phyloP scores from a whole-genome alignment of 352 stramenopile genomes.

The Blastocystis sp. region DNA sequence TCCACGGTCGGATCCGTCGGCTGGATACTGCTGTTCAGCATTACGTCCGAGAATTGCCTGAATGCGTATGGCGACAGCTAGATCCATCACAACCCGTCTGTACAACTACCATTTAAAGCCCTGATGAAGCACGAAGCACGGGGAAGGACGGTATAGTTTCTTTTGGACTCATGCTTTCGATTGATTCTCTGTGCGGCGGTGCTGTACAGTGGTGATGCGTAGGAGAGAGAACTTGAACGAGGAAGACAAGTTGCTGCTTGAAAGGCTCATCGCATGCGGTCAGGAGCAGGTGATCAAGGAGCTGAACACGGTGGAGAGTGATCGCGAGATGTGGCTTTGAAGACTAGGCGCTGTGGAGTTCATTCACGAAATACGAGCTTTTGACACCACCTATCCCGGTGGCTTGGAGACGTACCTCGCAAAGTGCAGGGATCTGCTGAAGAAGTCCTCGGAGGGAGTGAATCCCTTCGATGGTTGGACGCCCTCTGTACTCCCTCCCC shows the following conservation, averaged over 20 bases:
- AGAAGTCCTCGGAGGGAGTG: conserved; percentile 73
- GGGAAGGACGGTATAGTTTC: not conserved
- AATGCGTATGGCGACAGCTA: no score
- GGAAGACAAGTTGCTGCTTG: conserved; percentile 8
- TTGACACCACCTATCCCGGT: conserved; percentile 75
- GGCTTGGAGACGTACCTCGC: conserved; percentile 75
- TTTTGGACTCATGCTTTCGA: not conserved
- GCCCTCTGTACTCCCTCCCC: conserved; percentile 68
- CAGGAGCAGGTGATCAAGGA: conserved; percentile 42
- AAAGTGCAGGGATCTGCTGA: conserved; percentile 75
- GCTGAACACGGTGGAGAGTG: conserved; percentile 14
- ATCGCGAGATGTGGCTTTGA: not conserved
- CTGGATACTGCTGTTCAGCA: not conserved
- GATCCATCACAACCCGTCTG: no score
- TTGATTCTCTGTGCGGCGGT: conserved; percentile 6
- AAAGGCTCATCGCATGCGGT: conserved; percentile 29
- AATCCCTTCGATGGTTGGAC: conserved; percentile 77
- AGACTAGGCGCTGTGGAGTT: conserved; percentile 13
- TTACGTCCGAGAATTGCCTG: no score
- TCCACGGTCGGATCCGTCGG: not conserved
- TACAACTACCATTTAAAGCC: no score
- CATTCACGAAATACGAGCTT: conserved; percentile 67
- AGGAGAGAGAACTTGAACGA: conserved; percentile 1
- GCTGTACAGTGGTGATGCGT: not conserved
- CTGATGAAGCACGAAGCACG: no score